phyloP scores from a whole-genome alignment of 2,329 filamentous ascomycete species.

The Fusarium nelsonii region DNA sequence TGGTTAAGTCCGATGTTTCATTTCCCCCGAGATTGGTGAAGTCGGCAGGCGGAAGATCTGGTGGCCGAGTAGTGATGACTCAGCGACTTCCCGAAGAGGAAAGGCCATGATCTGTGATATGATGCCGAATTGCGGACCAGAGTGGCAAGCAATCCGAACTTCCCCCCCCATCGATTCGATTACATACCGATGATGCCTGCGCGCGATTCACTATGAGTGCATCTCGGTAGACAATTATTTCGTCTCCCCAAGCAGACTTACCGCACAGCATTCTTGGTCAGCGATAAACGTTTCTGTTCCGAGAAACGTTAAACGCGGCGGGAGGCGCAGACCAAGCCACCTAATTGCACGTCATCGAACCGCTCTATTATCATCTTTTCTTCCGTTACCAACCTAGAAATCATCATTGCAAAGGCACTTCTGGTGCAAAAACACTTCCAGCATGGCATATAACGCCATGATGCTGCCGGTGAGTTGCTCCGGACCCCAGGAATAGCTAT shows the following conservation, averaged over 20 bases:
- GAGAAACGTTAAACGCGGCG: constrained; percentile 23
- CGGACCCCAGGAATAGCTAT: constrained; percentile 10
- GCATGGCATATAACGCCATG: constrained; percentile 49
- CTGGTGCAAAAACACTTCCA: constrained; percentile 9
- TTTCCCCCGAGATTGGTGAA: neutral
- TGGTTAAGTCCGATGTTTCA: too few relatives aligned
- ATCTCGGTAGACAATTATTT: constrained; percentile 41
- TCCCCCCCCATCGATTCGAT: constrained; percentile 37
- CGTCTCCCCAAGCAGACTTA: constrained; percentile 33
- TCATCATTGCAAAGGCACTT: constrained; percentile 17
- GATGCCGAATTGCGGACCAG: constrained; percentile 48
- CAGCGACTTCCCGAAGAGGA: constrained; percentile 42
- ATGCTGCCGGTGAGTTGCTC: constrained; percentile 49
- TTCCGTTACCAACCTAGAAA: constrained; percentile 23
- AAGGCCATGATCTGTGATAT: constrained; percentile 44
- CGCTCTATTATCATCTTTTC: constrained; percentile 25
- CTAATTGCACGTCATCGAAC: constrained; percentile 43
- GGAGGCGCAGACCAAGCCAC: constrained; percentile 19
- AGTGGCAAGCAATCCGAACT: constrained; percentile 47
- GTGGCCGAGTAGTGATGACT: constrained; percentile 41
- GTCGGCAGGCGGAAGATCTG: constrained; percentile 43
- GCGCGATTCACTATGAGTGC: constrained; percentile 48
- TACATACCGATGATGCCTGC: constrained; percentile 41
- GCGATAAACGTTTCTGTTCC: constrained; percentile 7
- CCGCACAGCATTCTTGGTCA: constrained; percentile 4